Conservation (phyloP, 192 early-diverging fungal genomes). For the Gryganskiella cystojenkinii region DNA sequence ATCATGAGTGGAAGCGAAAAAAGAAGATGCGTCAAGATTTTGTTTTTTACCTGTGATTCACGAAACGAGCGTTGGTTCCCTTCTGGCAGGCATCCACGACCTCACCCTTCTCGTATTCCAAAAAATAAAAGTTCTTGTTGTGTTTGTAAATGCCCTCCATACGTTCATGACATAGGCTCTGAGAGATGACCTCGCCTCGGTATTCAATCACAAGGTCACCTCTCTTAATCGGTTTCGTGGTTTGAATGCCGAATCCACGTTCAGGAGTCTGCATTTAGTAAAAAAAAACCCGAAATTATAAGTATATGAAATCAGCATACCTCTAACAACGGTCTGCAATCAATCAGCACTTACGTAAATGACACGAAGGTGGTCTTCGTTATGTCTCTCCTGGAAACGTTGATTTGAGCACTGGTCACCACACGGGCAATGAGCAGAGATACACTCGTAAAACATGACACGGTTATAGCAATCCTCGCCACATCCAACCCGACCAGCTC, state of each 20-base stretch:
- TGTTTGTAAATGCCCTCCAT: constrained; percentile 77
- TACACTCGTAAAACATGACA: constrained; percentile 83
- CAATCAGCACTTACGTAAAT: constrained; percentile 60
- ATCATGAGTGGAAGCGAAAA: neutral
- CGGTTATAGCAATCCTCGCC: constrained; percentile 80
- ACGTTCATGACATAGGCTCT: constrained; percentile 71
- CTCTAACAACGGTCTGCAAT: neutral
- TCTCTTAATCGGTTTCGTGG: constrained; percentile 61
- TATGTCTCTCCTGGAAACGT: constrained; percentile 71
- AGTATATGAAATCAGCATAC: neutral
- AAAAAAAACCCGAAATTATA: neutral
- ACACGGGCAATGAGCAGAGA: constrained; percentile 71
- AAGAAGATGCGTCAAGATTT: neutral
- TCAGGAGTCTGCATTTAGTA: constrained; percentile 61
- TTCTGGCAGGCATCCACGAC: constrained; percentile 84
- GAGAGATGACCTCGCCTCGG: constrained; percentile 83
- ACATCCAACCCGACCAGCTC: constrained; percentile 68
- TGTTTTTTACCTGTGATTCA: constrained; percentile 74
- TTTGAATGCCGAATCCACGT: constrained; percentile 78
- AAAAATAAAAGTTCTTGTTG: constrained; percentile 80
- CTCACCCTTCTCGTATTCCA: constrained; percentile 78
- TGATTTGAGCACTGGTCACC: constrained; percentile 80
- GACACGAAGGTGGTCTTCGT: constrained; percentile 65
- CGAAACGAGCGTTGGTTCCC: constrained; percentile 84
- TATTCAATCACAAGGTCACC: constrained; percentile 81